Conservation (phyloP, 1,139 yeast genomes). For the Suhomyces kunorum region DNA sequence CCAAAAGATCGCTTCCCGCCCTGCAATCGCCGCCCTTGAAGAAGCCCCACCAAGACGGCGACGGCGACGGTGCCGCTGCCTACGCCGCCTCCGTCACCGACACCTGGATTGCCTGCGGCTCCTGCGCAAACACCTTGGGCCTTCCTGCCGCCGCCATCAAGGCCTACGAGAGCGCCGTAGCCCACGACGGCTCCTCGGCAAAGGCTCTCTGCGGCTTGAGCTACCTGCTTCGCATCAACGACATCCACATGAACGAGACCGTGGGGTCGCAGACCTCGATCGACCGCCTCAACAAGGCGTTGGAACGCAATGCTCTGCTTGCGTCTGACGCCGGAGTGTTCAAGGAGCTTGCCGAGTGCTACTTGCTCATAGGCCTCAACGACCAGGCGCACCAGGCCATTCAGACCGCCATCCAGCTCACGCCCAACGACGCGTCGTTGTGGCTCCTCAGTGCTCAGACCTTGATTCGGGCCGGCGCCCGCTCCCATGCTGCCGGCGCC, state of each 20-base stretch:
- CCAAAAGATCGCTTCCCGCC: conserved; percentile 14
- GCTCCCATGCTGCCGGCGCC: conserved; percentile 48
- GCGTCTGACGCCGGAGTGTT: conserved; percentile 39
- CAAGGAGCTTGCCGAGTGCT: conserved; percentile 53
- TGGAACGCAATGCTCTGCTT: conserved; percentile 36
- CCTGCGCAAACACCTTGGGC: conserved; percentile 50
- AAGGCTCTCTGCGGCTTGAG: conserved; percentile 48
- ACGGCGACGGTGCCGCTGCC: conserved; percentile 11
- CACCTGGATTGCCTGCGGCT: conserved; percentile 55
- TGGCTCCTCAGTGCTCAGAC: conserved; percentile 53
- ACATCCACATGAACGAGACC: conserved; percentile 37
- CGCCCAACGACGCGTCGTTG: conserved; percentile 45
- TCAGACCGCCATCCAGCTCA: conserved; percentile 45
- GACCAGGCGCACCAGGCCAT: conserved; percentile 55
- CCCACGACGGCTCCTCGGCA: conserved; percentile 43
- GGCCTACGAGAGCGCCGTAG: conserved; percentile 49
- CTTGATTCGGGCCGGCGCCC: conserved; percentile 42
- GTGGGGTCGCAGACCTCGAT: conserved; percentile 45
- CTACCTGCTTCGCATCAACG: conserved; percentile 40
- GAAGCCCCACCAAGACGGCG: conserved; percentile 10
- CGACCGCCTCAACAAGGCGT: conserved; percentile 42
- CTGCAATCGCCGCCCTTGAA: conserved; percentile 13
- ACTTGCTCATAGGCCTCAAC: conserved; percentile 45
- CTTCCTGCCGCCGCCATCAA: conserved; percentile 42
- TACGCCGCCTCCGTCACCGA: conserved; percentile 32